Conservation (phyloP, 805 yeast genomes). For the Ogataea glucozyma region DNA sequence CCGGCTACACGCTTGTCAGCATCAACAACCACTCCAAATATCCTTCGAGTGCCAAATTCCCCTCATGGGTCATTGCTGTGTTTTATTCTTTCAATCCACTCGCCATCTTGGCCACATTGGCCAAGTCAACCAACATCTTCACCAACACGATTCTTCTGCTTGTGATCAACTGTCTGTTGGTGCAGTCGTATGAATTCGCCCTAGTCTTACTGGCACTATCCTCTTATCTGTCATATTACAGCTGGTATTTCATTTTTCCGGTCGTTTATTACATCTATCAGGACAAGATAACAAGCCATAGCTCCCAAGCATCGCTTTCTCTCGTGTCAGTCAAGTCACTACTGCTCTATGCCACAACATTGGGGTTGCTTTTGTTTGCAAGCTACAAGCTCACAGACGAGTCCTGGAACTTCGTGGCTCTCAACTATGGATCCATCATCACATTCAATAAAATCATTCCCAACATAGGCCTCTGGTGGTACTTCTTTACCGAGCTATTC, state of each 20-base stretch:
- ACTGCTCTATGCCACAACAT: conserved; percentile 28
- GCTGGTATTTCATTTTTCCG: conserved; percentile 62
- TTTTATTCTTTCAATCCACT: conserved; percentile 82
- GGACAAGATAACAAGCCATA: background rate
- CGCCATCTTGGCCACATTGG: conserved; percentile 61
- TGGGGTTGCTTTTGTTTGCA: conserved; percentile 33
- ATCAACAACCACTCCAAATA: conserved; percentile 45
- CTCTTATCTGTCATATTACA: conserved; percentile 61
- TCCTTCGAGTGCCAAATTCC: conserved; percentile 16
- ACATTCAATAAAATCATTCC: conserved; percentile 75
- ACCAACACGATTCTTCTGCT: conserved; percentile 57
- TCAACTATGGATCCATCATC: conserved; percentile 59
- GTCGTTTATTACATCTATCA: conserved; percentile 37
- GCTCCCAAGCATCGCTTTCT: background rate
- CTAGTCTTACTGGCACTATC: conserved; percentile 60
- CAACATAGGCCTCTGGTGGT: conserved; percentile 98
- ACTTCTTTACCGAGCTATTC: conserved; percentile 93
- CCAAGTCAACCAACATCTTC: conserved; percentile 67
- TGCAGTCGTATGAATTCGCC: conserved; percentile 42
- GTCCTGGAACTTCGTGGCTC: conserved; percentile 47
- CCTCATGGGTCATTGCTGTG: conserved; percentile 34
- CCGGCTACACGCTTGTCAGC: conserved; percentile 53
- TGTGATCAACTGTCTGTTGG: conserved; percentile 46
- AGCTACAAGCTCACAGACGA: conserved; percentile 42
- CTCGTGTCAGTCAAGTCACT: conserved; percentile 29